Base-by-base conservation (phyloP, 805 yeast genomes). In the Metschnikowia gruessii region DNA sequence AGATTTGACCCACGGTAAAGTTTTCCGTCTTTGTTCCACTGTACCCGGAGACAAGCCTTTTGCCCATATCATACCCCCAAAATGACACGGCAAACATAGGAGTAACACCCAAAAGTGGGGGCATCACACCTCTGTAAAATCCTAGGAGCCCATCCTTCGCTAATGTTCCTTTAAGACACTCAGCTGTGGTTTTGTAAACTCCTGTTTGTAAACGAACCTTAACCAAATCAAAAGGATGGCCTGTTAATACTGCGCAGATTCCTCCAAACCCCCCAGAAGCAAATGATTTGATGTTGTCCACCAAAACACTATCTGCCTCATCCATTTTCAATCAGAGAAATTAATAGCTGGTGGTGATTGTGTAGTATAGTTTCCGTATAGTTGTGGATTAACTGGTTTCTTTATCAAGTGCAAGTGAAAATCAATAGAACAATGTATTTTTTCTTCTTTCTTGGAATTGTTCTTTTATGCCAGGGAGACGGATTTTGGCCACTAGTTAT, bases 1-100 rank as follows among this genome's bases (percentile, higher is more conserved):
- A 83, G 50, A 87, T 83, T 59, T 91, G 88, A 1, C 70, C 76
- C 51, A 85, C 80, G 10, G 87, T 64, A 54, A 92, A 76, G 24
- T 68, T 56, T 18, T 67, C 63, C 1, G 67, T 62, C 15, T 65
- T 57, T 26, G 70, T 66, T 6, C 75, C 75, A 3, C 72, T 63
- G 46, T 59, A 66, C 3, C 65, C 54, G 1, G 78, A 57, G 2
- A 91, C 95, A 2, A 92, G 48, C 52, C 80, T 81, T 69, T 89
- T 90, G 52, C 98, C 98, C 43, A 88, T 74, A 61, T 90, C 97
- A 66, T 94, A 92, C 61, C 98, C 98, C 98, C 99, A 92, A 72
- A 92, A 92, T 1, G 96, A 86, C 19, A 94, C 94, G 2, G 98
- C 98, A 73, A 94, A 94, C 87, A 92, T 94, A 24, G 99, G 99